These are phyloP conservation scores for Fomes fomentarius DNA, from an alignment of 1,284 basidiomycete species.

Conservation along the genomic window DNA sequence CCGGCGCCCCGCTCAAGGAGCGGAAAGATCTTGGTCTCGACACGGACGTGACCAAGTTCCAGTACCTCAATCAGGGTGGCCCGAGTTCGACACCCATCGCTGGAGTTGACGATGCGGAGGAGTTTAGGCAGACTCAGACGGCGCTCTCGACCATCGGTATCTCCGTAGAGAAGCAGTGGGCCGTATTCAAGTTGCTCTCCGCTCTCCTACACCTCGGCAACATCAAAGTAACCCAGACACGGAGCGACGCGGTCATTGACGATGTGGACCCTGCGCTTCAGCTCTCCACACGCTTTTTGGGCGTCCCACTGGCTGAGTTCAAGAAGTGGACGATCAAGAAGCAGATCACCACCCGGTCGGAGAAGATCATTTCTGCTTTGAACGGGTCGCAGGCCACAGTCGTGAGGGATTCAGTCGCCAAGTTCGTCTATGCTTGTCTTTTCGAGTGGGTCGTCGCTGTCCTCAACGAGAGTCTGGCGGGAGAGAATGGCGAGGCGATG, in stretches of 20 bases:
- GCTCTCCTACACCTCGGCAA: constrained; percentile 97
- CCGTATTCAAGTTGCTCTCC: constrained; percentile 93
- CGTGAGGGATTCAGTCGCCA: constrained; percentile 95
- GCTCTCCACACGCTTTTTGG: constrained; percentile 87
- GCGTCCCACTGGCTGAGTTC: constrained; percentile 92
- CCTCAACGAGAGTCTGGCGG: constrained; percentile 94
- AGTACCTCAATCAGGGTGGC: constrained; percentile 94
- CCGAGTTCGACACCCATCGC: constrained; percentile 82
- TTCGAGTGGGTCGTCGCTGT: constrained; percentile 99
- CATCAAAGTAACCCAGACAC: constrained; percentile 83
- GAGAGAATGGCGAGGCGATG: constrained; percentile 86
- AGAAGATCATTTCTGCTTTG: constrained; percentile 92
- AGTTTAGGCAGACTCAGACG: constrained; percentile 92
- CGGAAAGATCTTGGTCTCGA: constrained; percentile 94
- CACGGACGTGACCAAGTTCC: constrained; percentile 85
- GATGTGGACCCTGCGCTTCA: constrained; percentile 85
- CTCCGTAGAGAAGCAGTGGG: constrained; percentile 97
- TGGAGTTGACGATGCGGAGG: constrained; percentile 95
- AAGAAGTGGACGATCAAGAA: constrained; percentile 99
- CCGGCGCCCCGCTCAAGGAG: constrained; percentile 94
- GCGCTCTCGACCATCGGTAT: constrained; percentile 97
- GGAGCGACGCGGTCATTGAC: constrained; percentile 85
- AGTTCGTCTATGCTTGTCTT: constrained; percentile 98
- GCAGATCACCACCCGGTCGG: constrained; percentile 92
- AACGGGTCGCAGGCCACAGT: constrained; percentile 92